Conservation (phyloP, 768 basidiomycete species). For the Pisolithus sp. region DNA sequence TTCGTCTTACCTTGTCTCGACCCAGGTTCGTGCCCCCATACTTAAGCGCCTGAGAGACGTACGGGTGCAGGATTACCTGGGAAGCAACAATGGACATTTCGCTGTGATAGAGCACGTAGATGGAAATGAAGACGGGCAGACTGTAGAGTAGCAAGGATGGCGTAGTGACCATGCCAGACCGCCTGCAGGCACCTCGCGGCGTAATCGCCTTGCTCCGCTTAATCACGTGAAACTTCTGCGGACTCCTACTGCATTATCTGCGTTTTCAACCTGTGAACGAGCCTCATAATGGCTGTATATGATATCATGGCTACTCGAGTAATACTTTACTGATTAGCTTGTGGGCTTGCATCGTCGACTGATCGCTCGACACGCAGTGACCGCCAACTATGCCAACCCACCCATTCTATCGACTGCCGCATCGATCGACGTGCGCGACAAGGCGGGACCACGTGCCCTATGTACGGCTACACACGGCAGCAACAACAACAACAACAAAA, state of each 20-base stretch:
- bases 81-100: constrained; percentile 44
- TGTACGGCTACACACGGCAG: too few relatives aligned
- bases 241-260: background rate
- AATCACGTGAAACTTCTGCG: constrained; percentile 23
- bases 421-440: too few relatives aligned
- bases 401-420: too few relatives aligned
- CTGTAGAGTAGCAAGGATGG: background rate
- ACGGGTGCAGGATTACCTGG: constrained; percentile 82
- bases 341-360: too few relatives aligned
- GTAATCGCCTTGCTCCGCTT: constrained; percentile 7
- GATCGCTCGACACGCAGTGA: too few relatives aligned
- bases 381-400: too few relatives aligned
- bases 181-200: background rate
- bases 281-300: too few relatives aligned
- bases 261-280: too few relatives aligned
- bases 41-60: constrained; percentile 67
- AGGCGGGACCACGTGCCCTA: too few relatives aligned
- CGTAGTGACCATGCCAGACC: background rate
- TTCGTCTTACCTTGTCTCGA: constrained; percentile 70
- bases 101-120: constrained; percentile 1
- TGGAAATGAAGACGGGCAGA: constrained; percentile 9
- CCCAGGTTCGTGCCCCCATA: constrained; percentile 78
- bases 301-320: too few relatives aligned
- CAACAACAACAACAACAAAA: too few relatives aligned
- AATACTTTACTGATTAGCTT: too few relatives aligned